Evolutionary conservation across 176 grass and related monocot species (phyloP).

Genomic region (Oryza meridionalis): DNA sequence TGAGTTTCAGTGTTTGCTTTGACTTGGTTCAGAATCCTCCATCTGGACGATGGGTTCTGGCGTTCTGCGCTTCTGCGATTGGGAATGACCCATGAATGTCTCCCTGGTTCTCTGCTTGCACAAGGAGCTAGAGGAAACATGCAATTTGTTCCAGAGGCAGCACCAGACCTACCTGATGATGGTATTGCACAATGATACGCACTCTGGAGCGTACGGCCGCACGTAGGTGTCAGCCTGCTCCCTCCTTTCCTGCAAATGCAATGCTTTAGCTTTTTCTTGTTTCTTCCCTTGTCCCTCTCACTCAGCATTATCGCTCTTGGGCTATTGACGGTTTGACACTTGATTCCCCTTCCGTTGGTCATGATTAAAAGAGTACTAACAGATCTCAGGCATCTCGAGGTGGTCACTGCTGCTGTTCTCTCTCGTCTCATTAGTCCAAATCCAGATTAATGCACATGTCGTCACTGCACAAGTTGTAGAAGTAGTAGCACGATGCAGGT

Average conservation of each 20-base stretch:
- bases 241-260: background rate
- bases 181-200: background rate
- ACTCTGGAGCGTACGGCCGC: background rate
- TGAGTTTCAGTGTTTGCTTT: background rate
- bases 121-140: too few species aligned
- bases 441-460: background rate
- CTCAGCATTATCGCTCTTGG: background rate
- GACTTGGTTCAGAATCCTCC: background rate
- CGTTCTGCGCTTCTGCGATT: background rate
- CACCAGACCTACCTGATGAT: background rate
- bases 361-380: background rate
- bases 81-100: background rate
- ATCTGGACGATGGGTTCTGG: background rate
- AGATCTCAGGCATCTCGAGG: constrained; percentile 2
- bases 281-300: background rate
- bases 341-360: background rate
- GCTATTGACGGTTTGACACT: background rate
- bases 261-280: too few species aligned
- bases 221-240: background rate
- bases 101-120: background rate
- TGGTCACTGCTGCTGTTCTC: background rate
- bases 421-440: background rate
- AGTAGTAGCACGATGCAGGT: background rate
- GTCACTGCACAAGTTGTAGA: background rate
- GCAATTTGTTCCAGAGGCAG: too few species aligned